phyloP scores from a whole-genome alignment of 306 rosid genomes.

The Castanea crenata region DNA sequence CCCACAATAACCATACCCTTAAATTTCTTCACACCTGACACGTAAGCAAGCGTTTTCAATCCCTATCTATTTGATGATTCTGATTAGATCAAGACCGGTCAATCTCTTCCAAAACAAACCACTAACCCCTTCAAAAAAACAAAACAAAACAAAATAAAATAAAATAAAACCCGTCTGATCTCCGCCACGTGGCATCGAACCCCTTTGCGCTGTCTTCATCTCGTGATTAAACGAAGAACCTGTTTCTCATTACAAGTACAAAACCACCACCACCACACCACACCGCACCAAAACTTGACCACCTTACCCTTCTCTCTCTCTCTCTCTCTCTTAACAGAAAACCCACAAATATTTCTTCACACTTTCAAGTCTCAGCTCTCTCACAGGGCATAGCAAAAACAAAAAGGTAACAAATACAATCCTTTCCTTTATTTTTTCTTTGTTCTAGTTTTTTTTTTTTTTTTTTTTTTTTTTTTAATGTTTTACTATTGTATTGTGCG shows the following conservation, averaged over 20 bases:
- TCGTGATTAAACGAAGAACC: background rate
- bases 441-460: background rate
- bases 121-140: background rate
- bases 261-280: background rate
- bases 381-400: no score
- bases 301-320: background rate
- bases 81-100: no score
- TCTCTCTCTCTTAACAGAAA: background rate
- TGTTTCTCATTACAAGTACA: slow-evolving; percentile 1
- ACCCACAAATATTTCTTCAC: background rate
- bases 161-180: background rate
- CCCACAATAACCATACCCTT: no score
- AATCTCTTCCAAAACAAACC: background rate
- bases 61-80: no score
- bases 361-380: background rate
- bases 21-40: no score
- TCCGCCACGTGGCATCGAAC: slow-evolving; percentile 28
- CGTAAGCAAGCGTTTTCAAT: no score
- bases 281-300: background rate
- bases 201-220: background rate
- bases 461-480: no score
- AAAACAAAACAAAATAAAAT: no score
- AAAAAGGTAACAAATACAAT: slow-evolving; percentile 22
- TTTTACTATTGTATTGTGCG: background rate
- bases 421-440: background rate